Conservation (phyloP, 2,329 filamentous ascomycete genomes). For the Exophiala bonariae region DNA sequence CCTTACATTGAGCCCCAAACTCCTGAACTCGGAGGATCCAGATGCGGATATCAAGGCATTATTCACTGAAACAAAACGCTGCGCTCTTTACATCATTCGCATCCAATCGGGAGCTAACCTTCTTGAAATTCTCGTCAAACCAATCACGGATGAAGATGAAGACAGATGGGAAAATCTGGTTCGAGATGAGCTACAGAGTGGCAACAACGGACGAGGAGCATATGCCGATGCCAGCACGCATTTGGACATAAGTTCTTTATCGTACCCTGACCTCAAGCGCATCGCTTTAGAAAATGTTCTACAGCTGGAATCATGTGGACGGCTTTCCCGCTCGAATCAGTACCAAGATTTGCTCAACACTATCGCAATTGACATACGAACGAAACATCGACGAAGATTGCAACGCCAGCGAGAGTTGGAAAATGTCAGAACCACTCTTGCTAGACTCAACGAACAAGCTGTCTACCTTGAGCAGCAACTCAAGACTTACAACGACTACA, state of each 20-base stretch:
- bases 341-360: conserved; percentile 98
- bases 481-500: conserved; percentile 98
- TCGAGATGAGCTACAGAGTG: conserved; percentile 74
- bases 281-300: conserved; percentile 93
- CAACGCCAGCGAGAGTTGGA: conserved; percentile 91
- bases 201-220: conserved; percentile 71
- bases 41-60: conserved; percentile 88
- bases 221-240: conserved; percentile 83
- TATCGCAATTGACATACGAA: conserved; percentile 93
- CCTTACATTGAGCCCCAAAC: conserved; percentile 83
- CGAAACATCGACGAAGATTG: conserved; percentile 89
- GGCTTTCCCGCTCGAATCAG: conserved; percentile 81
- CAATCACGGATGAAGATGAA: conserved; percentile 83
- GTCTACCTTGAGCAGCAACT: conserved; percentile 91
- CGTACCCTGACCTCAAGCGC: conserved; percentile 88
- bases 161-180: conserved; percentile 81
- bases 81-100: conserved; percentile 95
- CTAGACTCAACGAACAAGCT: conserved; percentile 62
- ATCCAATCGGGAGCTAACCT: conserved; percentile 89
- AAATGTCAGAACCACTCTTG: conserved; percentile 48
- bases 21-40: conserved; percentile 87
- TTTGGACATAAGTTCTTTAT: conserved; percentile 85
- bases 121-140: conserved; percentile 93
- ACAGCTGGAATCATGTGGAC: conserved; percentile 79
- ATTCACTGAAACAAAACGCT: conserved; percentile 98